Evolutionary conservation across 2,329 filamentous ascomycete genomes (phyloP), one percentile per base, ranked within the genome.

Genomic region (Alternaria gansuensis): DNA sequence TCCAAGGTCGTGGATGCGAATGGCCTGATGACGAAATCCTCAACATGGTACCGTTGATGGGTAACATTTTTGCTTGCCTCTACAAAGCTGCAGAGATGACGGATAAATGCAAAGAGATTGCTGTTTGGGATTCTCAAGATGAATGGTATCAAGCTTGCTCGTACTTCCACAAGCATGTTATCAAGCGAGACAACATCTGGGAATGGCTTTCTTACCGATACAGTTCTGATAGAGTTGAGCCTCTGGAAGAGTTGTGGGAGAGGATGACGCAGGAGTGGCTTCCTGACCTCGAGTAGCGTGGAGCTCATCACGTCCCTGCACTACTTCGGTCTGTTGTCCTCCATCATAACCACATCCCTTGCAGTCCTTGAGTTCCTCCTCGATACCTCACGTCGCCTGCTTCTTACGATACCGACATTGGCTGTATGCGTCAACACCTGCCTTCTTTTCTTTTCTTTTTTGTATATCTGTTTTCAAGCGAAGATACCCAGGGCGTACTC

Each of bases 21-120:
- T 31, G 33, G 41, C 55, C 28, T 4, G 34, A 26, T 13, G 33
- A 31, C 7, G 46, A 54, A 13, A 10, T 31, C 3, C 31, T 55
- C 0, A 5, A 10, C 1, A 26, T 33, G 46, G 14, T 39, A 8
- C 56, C 59, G 5, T 28, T 61, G 13, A 31, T 58, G 5, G 46
- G 40, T 10, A 54, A 60, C 21, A 21, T 57, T n/a, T 7, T 21
- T 7, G n/a, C 2, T 11, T 34, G 54, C 29, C 9, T 59, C 2
- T 10, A n/a, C 33, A 17, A 23, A 3, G 57, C 57, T 9, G 46
- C 17, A 5, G 37, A 52, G 14, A 44, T 52, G 36, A 60, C 53
- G 4, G 28, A 39, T 2, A 11, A 29, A 1, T 60, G 53, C 21
- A 29, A 31, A 10, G 43, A 51, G n/a, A 4, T 50, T 13, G 9